Conservation (phyloP, 305 asterid genomes). For the Petunia hybrid region DNA sequence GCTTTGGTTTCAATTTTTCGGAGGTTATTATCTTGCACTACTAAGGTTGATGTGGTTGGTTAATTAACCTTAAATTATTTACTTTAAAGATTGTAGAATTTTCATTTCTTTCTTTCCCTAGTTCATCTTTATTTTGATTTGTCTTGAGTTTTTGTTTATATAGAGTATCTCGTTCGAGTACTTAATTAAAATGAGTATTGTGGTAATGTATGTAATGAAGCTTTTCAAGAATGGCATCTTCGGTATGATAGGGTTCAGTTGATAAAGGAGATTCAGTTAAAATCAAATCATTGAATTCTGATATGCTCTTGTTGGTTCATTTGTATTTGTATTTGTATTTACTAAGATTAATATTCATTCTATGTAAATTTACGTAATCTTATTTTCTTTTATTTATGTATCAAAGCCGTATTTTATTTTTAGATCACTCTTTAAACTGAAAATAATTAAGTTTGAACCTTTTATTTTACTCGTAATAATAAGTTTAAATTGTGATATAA, state of each 20-base stretch:
- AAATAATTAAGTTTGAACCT: too few relatives aligned
- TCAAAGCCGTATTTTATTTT: too few relatives aligned
- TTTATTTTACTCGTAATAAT: too few relatives aligned
- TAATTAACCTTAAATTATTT: conserved; percentile 34
- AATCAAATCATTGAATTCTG: not conserved
- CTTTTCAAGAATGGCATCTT: not conserved
- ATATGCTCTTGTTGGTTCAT: not conserved
- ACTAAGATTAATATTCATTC: too few relatives aligned
- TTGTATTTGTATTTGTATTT: not conserved
- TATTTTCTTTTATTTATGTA: too few relatives aligned
- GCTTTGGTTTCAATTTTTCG: conserved; percentile 50
- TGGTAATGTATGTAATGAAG: not conserved
- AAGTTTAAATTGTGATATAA: too few relatives aligned
- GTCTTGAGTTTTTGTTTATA: conserved; percentile 15
- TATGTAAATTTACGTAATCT: too few relatives aligned
- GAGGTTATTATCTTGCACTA: conserved; percentile 61
- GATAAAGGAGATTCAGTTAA: not conserved
- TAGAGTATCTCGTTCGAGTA: not conserved
- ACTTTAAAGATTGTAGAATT: not conserved
- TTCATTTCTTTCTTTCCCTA: not conserved
- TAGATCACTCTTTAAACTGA: too few relatives aligned
- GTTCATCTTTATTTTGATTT: not conserved
- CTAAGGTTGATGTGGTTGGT: conserved; percentile 55
- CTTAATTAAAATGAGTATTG: not conserved
- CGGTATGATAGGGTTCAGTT: not conserved